These are phyloP conservation scores for Tuber aestivum DNA, from an alignment of 495 filamentous ascomycete species.

Conservation along the genomic window DNA sequence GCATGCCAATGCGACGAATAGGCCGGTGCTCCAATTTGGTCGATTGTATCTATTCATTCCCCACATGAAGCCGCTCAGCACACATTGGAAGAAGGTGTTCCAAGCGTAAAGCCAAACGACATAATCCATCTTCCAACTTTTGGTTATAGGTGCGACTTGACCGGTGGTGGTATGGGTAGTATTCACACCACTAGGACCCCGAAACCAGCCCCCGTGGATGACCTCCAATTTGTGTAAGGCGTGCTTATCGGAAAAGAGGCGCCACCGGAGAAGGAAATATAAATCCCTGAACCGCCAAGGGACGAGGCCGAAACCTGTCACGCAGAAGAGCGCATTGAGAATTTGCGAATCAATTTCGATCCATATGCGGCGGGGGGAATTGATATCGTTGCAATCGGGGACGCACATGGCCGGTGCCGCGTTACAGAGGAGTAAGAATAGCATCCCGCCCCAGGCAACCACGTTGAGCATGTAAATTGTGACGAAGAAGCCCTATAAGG, in stretches of 20 bases:
- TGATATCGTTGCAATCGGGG: constrained; percentile 63
- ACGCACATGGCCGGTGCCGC: constrained; percentile 74
- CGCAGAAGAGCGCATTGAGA: constrained; percentile 76
- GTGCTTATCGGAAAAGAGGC: constrained; percentile 50
- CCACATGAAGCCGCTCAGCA: constrained; percentile 77
- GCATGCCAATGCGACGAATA: constrained; percentile 65
- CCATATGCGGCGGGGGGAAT: constrained; percentile 70
- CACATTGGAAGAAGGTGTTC: constrained; percentile 70
- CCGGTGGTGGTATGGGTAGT: constrained; percentile 49
- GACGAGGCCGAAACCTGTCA: constrained; percentile 75
- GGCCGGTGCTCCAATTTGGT: constrained; percentile 66
- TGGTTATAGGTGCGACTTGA: constrained; percentile 58
- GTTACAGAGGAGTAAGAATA: constrained; percentile 73
- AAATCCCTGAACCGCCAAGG: constrained; percentile 81
- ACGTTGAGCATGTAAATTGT: constrained; percentile 67
- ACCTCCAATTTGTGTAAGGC: constrained; percentile 58
- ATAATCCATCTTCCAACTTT: constrained; percentile 71
- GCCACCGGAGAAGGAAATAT: constrained; percentile 61
- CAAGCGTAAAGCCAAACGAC: constrained; percentile 66
- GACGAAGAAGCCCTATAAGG: constrained; percentile 58
- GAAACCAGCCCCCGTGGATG: constrained; percentile 65
- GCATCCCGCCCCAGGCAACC: constrained; percentile 84
- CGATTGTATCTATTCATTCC: constrained; percentile 62
- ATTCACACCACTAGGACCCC: constrained; percentile 50
- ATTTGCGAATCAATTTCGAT: constrained; percentile 81